These are phyloP conservation scores for Zea luxurians DNA, from an alignment of 176 grass and related monocot species.

Conservation along the genomic window DNA sequence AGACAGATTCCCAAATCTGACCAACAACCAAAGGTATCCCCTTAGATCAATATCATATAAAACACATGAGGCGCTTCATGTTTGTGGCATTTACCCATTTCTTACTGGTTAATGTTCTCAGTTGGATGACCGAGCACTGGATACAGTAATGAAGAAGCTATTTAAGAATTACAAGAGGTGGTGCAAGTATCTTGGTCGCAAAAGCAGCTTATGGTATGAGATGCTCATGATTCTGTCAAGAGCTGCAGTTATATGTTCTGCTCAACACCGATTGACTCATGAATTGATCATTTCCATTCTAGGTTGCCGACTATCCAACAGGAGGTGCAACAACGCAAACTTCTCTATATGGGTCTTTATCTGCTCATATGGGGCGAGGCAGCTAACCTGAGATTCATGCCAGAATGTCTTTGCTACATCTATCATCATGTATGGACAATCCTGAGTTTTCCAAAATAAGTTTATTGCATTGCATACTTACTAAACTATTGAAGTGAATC, in stretches of 20 bases:
- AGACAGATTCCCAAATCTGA: conserved; percentile 66
- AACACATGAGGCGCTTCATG: neutral
- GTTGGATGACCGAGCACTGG: conserved; percentile 68
- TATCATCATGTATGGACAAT: conserved; percentile 85
- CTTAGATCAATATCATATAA: neutral
- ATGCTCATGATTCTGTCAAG: conserved; percentile 8
- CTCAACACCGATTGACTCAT: neutral
- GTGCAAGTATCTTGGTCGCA: conserved; percentile 91
- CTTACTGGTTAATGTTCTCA: conserved; percentile 34
- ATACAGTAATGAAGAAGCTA: conserved; percentile 81
- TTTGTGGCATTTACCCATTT: neutral
- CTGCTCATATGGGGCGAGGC: conserved; percentile 99
- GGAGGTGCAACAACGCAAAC: conserved; percentile 93
- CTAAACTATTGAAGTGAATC: conserved; percentile 4
- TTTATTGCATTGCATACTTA: neutral
- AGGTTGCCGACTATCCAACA: conserved; percentile 97
- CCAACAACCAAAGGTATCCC: conserved; percentile 74
- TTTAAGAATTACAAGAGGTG: conserved; percentile 96
- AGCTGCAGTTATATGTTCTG: conserved; percentile 17
- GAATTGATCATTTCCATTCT: conserved; percentile 31
- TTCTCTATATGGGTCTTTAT: conserved; percentile 97
- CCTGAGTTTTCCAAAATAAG: conserved; percentile 20
- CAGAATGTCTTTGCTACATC: conserved; percentile 96
- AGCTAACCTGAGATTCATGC: conserved; percentile 95
- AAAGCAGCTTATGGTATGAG: conserved; percentile 81